Evolutionary conservation across 371 early-diverging fungal species (phyloP).

Genomic region (Rhizopus sp.): DNA sequence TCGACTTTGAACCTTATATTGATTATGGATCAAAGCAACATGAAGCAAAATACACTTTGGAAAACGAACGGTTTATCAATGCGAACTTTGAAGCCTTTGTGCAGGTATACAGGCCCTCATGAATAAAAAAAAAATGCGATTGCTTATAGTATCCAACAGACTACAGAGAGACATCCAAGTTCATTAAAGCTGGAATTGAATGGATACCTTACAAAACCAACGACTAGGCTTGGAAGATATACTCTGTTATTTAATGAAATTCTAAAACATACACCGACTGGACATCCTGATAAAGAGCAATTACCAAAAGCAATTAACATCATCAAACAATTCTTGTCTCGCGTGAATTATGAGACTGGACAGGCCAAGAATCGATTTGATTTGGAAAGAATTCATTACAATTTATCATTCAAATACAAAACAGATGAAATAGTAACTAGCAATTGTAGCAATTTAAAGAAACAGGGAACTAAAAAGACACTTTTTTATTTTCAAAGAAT

Average conservation of each 20-base stretch:
- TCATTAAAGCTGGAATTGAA: conserved; percentile 78
- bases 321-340: conserved; percentile 72
- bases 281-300: conserved; percentile 77
- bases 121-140: not conserved
- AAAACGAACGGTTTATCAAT: conserved; percentile 37
- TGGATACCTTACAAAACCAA: conserved; percentile 82
- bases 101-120: conserved; percentile 40
- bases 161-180: conserved; percentile 40
- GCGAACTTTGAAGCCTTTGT: conserved; percentile 39
- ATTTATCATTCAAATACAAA: conserved; percentile 49
- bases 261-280: conserved; percentile 78
- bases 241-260: conserved; percentile 89
- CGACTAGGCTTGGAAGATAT: conserved; percentile 87
- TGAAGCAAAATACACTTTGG: conserved; percentile 62
- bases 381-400: conserved; percentile 40
- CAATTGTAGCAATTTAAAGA: not conserved
- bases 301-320: conserved; percentile 72
- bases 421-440: conserved; percentile 38
- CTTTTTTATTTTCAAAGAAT: conserved; percentile 31
- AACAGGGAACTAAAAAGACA: not conserved
- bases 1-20: conserved; percentile 78
- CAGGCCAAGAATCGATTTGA: conserved; percentile 43
- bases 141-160: conserved; percentile 9
- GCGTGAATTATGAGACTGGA: conserved; percentile 45
- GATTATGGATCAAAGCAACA: conserved; percentile 88